Conservation (phyloP, 2,329 filamentous ascomycete genomes). For the Catunica adiposa region DNA sequence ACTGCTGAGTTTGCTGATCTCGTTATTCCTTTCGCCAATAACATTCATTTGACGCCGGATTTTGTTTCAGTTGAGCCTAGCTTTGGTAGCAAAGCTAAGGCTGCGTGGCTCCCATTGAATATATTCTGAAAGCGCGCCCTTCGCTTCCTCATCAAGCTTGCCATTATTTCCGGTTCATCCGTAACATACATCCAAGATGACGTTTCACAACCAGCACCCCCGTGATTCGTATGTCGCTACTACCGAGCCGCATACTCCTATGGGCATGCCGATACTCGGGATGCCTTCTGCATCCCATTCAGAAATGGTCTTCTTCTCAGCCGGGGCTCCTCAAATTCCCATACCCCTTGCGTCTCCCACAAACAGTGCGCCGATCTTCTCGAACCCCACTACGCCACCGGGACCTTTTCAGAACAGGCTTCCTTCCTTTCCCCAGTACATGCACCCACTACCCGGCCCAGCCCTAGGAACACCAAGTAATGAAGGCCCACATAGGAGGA, state of each 20-base stretch:
- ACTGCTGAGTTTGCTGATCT: not conserved
- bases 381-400: not conserved
- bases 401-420: constrained; percentile 2
- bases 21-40: not conserved
- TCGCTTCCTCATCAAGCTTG: not conserved
- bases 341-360: not conserved
- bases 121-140: not conserved
- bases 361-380: not conserved
- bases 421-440: not conserved
- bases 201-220: not conserved
- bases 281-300: not conserved
- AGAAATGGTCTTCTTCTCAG: not conserved
- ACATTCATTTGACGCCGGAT: not conserved
- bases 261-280: not conserved
- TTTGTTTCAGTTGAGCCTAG: not conserved
- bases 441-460: not conserved
- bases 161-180: not conserved
- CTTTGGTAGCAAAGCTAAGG: not conserved
- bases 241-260: not conserved
- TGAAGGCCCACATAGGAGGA: no score
- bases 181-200: not conserved
- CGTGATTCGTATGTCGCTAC: not conserved
- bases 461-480: not conserved
- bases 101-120: not conserved
- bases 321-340: not conserved